Percentiles rank a stretch among this genome's conserved stretches.
phyloP scores from a whole-genome alignment of 805 yeast species.

The Candida nemodendra region DNA sequence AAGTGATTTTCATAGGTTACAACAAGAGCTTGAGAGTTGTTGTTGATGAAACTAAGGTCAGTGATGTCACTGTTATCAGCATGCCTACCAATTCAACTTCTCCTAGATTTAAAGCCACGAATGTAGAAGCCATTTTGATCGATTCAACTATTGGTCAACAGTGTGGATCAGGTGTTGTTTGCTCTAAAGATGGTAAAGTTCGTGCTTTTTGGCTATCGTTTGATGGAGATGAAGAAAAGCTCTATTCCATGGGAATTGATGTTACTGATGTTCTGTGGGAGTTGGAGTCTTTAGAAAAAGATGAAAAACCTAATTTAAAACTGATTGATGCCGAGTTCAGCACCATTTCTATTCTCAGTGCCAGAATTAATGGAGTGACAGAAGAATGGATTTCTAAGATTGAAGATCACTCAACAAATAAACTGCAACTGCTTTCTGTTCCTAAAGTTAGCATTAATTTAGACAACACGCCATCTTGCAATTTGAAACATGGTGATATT shows the following conservation, averaged over 20 bases:
- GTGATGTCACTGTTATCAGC: constrained; percentile 72
- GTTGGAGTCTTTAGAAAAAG: constrained; percentile 51
- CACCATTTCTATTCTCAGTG: constrained; percentile 65
- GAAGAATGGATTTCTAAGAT: constrained; percentile 75
- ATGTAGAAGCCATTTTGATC: constrained; percentile 71
- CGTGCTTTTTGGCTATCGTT: constrained; percentile 85
- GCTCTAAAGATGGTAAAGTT: constrained; percentile 73
- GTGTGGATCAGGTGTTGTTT: constrained; percentile 73
- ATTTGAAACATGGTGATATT: constrained; percentile 68
- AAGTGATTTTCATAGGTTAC: constrained; percentile 76
- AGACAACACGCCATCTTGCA: constrained; percentile 28
- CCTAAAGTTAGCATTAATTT: constrained; percentile 50
- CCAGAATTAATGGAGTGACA: constrained; percentile 84
- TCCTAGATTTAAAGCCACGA: constrained; percentile 85
- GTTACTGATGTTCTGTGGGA: constrained; percentile 62
- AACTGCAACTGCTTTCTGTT: constrained; percentile 71
- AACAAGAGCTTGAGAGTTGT: constrained; percentile 68
- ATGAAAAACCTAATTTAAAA: constrained; percentile 52
- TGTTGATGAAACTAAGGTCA: constrained; percentile 70
- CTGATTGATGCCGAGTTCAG: constrained; percentile 80
- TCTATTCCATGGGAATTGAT: constrained; percentile 77
- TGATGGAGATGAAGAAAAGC: constrained; percentile 68
- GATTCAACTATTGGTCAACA: constrained; percentile 72
- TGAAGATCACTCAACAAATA: constrained; percentile 56
- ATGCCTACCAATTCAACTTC: constrained; percentile 65